A percentile compares a stretch with the other conserved stretches of the same genome.
These are phyloP conservation scores for Suaeda aralocaspica DNA, from an alignment of 148 eudicot species.

Conservation along the genomic window DNA sequence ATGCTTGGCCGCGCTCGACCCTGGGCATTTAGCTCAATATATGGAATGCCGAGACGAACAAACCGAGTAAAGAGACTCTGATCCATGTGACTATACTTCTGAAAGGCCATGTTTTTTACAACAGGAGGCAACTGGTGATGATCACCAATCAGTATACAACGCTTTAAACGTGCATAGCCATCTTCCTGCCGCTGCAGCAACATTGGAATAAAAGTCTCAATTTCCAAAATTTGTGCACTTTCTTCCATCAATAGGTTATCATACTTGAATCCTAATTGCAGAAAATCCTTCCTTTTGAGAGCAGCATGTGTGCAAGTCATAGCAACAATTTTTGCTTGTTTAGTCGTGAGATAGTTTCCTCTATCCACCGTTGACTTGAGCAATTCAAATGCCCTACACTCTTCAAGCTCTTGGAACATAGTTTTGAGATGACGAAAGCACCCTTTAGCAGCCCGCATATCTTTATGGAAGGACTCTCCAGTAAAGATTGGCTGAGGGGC, in stretches of 20 bases:
- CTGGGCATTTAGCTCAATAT: constrained; percentile 97
- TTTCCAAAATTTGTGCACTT: constrained; percentile 97
- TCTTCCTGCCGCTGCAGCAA: constrained; percentile 97
- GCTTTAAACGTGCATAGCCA: constrained; percentile 93
- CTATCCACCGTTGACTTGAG: constrained; percentile 94
- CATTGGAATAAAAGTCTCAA: constrained; percentile 99
- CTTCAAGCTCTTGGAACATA: constrained; percentile 95
- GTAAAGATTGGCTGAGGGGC: constrained; percentile 82
- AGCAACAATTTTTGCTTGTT: constrained; percentile 97
- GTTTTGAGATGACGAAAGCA: constrained; percentile 90
- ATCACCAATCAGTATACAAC: constrained; percentile 97
- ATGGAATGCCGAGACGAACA: constrained; percentile 92
- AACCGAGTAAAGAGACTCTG: constrained; percentile 97
- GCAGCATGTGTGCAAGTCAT: constrained; percentile 99
- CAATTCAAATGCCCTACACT: constrained; percentile 96
- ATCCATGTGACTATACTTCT: constrained; percentile 99
- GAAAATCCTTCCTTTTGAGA: constrained; percentile 93
- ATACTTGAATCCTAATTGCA: constrained; percentile 86
- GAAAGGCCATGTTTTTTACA: constrained; percentile 99
- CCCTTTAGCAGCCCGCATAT: constrained; percentile 92
- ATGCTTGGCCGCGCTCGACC: constrained; percentile 99
- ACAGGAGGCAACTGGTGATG: constrained; percentile 99
- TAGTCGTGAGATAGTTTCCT: constrained; percentile 92
- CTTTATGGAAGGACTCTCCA: constrained; percentile 73
- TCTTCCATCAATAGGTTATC: constrained; percentile 98